Percentiles rank a stretch among this genome's conserved stretches.
These are phyloP conservation scores for Lathyrus tuberosus DNA, from an alignment of 306 rosid species.

Conservation along the genomic window DNA sequence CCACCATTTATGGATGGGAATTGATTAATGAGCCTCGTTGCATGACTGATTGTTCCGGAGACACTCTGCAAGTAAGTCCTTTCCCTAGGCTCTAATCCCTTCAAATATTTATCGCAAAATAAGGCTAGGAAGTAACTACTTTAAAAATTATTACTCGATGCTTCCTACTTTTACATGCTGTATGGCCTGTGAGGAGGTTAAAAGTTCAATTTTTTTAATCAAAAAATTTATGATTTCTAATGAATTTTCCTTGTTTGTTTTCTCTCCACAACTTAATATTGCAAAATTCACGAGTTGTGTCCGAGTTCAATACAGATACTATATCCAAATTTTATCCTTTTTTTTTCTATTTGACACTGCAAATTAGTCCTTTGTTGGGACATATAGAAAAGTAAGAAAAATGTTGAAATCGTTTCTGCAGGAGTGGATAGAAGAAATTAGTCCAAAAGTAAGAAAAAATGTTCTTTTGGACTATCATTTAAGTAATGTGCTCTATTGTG, in stretches of 20 bases:
- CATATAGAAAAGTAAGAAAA: constrained; percentile 1
- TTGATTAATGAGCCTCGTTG: constrained; percentile 99
- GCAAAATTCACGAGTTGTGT: background rate
- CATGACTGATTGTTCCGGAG: constrained; percentile 90
- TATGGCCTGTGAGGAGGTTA: constrained; percentile 10
- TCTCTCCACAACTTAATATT: background rate
- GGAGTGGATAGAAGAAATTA: constrained; percentile 99
- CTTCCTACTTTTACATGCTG: constrained; percentile 13
- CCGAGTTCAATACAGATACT: constrained; percentile 20
- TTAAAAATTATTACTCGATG: background rate
- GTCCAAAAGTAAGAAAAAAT: too few relatives aligned
- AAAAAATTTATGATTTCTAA: background rate
- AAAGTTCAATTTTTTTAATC: constrained; percentile 21
- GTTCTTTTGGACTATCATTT: too few relatives aligned
- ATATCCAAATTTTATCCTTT: background rate
- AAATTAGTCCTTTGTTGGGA: constrained; percentile 1
- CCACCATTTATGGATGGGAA: constrained; percentile 96
- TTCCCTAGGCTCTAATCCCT: constrained; percentile 18
- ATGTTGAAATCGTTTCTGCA: constrained; percentile 35
- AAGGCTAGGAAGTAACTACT: constrained; percentile 33
- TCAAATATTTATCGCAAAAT: constrained; percentile 4
- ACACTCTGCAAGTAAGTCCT: constrained; percentile 89
- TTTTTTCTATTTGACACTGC: too few relatives aligned
- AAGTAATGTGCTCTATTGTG: too few relatives aligned
- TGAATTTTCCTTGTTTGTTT: constrained; percentile 20